Evolutionary conservation across 1,284 basidiomycete species (phyloP).

Genomic region (Dichomitus squalens): DNA sequence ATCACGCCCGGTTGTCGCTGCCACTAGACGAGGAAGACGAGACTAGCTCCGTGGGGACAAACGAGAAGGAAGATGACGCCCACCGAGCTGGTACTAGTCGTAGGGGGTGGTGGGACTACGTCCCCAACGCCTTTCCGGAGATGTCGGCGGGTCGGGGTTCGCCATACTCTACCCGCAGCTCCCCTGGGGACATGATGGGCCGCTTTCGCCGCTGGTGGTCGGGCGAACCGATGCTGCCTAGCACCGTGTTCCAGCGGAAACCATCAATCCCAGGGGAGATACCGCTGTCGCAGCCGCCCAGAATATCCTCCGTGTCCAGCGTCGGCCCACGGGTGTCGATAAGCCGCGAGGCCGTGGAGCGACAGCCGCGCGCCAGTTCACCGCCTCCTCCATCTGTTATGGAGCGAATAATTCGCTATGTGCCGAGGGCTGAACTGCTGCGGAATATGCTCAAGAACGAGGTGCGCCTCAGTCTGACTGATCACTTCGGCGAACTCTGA

Average conservation of each 20-base stretch:
- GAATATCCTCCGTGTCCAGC: constrained; percentile 16
- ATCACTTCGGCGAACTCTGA: neutral
- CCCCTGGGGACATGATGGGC: constrained; percentile 5
- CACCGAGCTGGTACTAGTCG: constrained; percentile 25
- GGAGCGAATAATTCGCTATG: constrained; percentile 49
- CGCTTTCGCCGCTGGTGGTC: constrained; percentile 22
- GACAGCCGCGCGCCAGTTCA: constrained; percentile 9
- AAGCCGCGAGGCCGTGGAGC: constrained; percentile 6
- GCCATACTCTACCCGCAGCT: constrained; percentile 2
- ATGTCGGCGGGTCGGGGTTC: constrained; percentile 4
- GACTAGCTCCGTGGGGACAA: constrained; percentile 32
- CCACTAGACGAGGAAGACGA: constrained; percentile 39
- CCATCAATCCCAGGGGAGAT: constrained; percentile 26
- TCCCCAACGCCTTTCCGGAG: constrained; percentile 29
- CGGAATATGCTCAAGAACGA: constrained; percentile 56
- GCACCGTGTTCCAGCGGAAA: constrained; percentile 30
- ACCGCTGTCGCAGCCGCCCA: constrained; percentile 30
- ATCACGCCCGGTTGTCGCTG: constrained; percentile 59
- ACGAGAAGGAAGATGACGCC: constrained; percentile 32
- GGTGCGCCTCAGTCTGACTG: constrained; percentile 37
- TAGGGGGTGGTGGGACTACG: constrained; percentile 62
- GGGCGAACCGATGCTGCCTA: constrained; percentile 17
- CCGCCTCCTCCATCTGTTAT: constrained; percentile 41
- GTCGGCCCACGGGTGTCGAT: constrained; percentile 15
- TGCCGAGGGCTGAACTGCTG: constrained; percentile 57